Conservation (phyloP, 805 yeast genomes). For the Starmerella apis region DNA sequence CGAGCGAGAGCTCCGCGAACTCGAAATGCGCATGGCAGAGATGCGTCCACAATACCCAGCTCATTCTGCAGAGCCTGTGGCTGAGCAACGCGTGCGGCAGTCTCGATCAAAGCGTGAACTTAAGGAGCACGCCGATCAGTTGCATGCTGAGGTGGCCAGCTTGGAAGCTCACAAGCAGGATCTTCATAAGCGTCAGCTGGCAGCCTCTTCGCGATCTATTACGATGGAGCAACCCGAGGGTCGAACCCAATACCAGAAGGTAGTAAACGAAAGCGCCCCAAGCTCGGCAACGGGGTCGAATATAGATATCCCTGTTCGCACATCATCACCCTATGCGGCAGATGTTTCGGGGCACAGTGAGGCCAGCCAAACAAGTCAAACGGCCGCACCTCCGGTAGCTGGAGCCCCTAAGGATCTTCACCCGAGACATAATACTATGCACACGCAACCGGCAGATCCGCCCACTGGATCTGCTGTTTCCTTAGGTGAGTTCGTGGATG, state of each 20-base stretch:
- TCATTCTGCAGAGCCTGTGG: not conserved
- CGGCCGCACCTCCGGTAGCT: slow-evolving; percentile 1
- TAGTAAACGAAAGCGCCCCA: not conserved
- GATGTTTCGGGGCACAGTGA: not conserved
- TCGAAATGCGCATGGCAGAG: slow-evolving; percentile 28
- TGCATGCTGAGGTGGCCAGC: slow-evolving; percentile 21
- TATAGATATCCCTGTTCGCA: not conserved
- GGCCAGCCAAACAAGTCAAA: too few species aligned
- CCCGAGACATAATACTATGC: not conserved
- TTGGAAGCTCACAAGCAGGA: slow-evolving; percentile 15
- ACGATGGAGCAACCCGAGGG: not conserved
- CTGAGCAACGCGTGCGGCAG: slow-evolving; percentile 15
- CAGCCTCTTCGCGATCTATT: slow-evolving; percentile 5
- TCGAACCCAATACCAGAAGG: not conserved
- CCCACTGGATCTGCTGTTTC: not conserved
- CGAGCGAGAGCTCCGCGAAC: slow-evolving; percentile 34
- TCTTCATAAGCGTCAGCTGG: slow-evolving; percentile 15
- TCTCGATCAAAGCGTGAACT: slow-evolving; percentile 17
- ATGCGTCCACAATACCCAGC: slow-evolving; percentile 16
- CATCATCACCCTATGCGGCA: not conserved
- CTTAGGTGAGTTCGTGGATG: slow-evolving; percentile 1
- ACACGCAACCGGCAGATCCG: not conserved
- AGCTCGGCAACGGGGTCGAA: not conserved
- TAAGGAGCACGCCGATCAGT: slow-evolving; percentile 12
- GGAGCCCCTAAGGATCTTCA: not conserved